phyloP scores from a whole-genome alignment of 441 rosid species.

The Biscutella auriculata region DNA sequence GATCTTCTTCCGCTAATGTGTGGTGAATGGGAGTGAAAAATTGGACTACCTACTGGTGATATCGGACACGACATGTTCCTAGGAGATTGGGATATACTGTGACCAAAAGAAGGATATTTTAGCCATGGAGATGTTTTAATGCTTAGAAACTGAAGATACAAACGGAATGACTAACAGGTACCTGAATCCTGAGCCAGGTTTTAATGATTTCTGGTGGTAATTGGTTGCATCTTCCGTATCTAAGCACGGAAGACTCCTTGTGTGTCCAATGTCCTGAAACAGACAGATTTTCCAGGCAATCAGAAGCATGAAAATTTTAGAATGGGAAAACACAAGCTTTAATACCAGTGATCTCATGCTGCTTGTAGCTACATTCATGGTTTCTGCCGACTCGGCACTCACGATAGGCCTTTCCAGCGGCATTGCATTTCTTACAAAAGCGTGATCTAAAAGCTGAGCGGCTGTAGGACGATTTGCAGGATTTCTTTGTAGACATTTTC shows the following conservation, averaged over 20 bases:
- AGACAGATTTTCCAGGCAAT: constrained; percentile 10
- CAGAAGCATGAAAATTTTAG: background rate
- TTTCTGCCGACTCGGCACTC: constrained; percentile 30
- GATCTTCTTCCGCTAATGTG: constrained; percentile 44
- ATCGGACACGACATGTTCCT: constrained; percentile 47
- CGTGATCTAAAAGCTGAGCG: constrained; percentile 64
- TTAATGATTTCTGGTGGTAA: constrained; percentile 30
- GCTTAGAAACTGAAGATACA: background rate
- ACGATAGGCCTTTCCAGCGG: constrained; percentile 52
- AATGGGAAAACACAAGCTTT: background rate
- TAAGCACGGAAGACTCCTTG: constrained; percentile 27
- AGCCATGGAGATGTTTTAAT: background rate
- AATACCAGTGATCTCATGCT: constrained; percentile 46
- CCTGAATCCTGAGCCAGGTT: constrained; percentile 34
- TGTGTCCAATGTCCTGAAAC: constrained; percentile 33
- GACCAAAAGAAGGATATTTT: constrained; percentile 1
- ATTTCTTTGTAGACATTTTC: constrained; percentile 69
- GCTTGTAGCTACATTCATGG: constrained; percentile 30
- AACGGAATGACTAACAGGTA: constrained; percentile 11
- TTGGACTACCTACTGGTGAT: constrained; percentile 49
- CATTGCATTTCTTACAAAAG: constrained; percentile 64
- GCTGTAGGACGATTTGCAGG: constrained; percentile 79
- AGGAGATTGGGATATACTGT: constrained; percentile 33
- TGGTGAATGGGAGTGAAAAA: constrained; percentile 41
- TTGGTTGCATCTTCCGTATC: constrained; percentile 25